Evolutionary conservation across 2,329 filamentous ascomycete genomes (phyloP).

Genomic region (Pseudocercospora cruenta): DNA sequence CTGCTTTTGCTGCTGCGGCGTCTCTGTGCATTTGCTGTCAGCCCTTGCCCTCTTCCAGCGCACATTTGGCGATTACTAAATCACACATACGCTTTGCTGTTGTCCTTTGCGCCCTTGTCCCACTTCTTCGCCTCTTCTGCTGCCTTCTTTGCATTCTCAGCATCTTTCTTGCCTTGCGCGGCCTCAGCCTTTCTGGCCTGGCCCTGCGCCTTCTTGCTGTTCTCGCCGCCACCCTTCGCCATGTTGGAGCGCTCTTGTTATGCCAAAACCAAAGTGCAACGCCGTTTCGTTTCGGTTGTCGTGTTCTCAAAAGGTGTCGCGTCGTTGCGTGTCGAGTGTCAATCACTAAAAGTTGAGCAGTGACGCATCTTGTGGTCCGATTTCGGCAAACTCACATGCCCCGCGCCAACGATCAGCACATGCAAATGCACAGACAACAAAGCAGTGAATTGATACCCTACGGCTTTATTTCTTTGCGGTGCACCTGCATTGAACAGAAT

Average conservation of each 20-base stretch:
- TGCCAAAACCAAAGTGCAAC: background rate
- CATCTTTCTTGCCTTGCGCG: slow-evolving; percentile 77
- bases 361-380: background rate
- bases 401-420: background rate
- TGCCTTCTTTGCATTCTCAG: slow-evolving; percentile 66
- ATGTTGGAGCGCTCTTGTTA: slow-evolving; percentile 8
- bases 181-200: slow-evolving; percentile 91
- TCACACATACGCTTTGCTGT: slow-evolving; percentile 76
- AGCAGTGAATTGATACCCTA: background rate
- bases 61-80: no score
- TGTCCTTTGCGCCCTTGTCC: slow-evolving; percentile 83
- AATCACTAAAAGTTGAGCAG: background rate
- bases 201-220: slow-evolving; percentile 85
- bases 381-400: background rate
- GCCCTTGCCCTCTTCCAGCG: slow-evolving; percentile 21
- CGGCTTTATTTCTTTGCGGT: background rate
- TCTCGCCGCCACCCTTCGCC: slow-evolving; percentile 59
- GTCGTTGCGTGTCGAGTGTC: background rate
- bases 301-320: background rate
- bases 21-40: slow-evolving; percentile 60
- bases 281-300: background rate
- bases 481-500: background rate
- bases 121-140: slow-evolving; percentile 75
- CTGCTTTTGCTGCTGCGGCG: slow-evolving; percentile 80
- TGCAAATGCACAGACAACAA: slow-evolving; percentile 1